Conservation (phyloP, 2,329 filamentous ascomycete genomes). For the Diaporthe sp. region DNA sequence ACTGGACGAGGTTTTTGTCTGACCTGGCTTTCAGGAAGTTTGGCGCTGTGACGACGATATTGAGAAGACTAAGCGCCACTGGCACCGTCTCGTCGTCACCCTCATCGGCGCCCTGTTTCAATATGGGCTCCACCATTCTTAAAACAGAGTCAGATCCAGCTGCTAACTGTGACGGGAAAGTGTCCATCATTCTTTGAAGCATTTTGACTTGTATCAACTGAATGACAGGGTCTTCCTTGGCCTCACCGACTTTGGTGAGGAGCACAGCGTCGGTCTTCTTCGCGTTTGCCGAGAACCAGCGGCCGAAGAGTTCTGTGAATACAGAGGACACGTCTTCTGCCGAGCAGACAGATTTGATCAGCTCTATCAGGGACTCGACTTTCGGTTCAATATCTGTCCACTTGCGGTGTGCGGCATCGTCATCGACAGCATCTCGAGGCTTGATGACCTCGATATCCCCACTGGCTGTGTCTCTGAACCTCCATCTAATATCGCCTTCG, state of each 20-base stretch:
- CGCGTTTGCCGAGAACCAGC: conserved; percentile 63
- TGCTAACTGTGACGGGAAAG: conserved; percentile 73
- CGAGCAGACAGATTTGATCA: conserved; percentile 64
- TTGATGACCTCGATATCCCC: conserved; percentile 66
- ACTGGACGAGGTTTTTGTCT: conserved; percentile 55
- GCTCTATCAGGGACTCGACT: conserved; percentile 60
- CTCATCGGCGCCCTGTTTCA: conserved; percentile 58
- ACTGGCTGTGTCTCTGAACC: conserved; percentile 60
- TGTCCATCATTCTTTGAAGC: conserved; percentile 75
- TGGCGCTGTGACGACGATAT: conserved; percentile 70
- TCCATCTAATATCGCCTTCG: conserved; percentile 60
- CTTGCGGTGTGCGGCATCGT: conserved; percentile 49
- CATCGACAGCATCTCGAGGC: conserved; percentile 43
- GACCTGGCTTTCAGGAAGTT: conserved; percentile 66
- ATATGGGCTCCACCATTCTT: conserved; percentile 72
- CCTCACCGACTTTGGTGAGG: conserved; percentile 43
- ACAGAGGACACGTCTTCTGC: conserved; percentile 70
- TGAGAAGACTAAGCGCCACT: conserved; percentile 72
- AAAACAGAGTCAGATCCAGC: conserved; percentile 75
- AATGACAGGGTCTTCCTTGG: conserved; percentile 56
- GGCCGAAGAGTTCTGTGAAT: conserved; percentile 71
- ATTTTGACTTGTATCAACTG: conserved; percentile 72
- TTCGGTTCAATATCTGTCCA: conserved; percentile 63
- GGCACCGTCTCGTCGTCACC: conserved; percentile 63
- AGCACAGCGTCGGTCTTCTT: conserved; percentile 48